phyloP scores from a whole-genome alignment of 768 basidiomycete genomes.

The Candolleomyces eurysporus region DNA sequence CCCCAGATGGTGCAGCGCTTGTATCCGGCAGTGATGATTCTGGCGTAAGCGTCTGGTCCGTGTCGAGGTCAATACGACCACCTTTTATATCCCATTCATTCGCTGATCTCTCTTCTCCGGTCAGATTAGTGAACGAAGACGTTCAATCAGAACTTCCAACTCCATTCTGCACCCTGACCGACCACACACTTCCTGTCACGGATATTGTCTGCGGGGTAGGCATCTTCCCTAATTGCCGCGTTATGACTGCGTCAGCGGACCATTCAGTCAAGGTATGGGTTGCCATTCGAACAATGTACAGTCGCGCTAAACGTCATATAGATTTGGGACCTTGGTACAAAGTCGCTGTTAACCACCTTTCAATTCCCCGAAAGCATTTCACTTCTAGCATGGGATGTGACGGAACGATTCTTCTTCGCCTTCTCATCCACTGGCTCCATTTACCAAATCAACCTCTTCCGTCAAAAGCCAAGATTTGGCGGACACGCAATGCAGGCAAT shows the following conservation, averaged over 20 bases:
- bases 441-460: conserved; percentile 78
- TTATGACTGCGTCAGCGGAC: conserved; percentile 82
- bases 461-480: conserved; percentile 55
- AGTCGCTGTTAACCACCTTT: conserved; percentile 80
- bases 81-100: conserved; percentile 13
- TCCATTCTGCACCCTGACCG: conserved; percentile 78
- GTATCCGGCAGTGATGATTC: conserved; percentile 92
- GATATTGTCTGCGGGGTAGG: conserved; percentile 82
- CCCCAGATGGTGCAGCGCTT: conserved; percentile 74
- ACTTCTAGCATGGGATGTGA: conserved; percentile 72
- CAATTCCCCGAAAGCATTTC: conserved; percentile 78
- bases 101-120: conserved; percentile 13
- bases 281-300: background rate
- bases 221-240: conserved; percentile 69
- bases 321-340: conserved; percentile 81
- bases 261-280: conserved; percentile 82
- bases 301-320: conserved; percentile 20
- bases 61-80: conserved; percentile 67
- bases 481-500: conserved; percentile 60
- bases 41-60: conserved; percentile 83
- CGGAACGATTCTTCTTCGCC: conserved; percentile 88
- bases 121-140: conserved; percentile 74
- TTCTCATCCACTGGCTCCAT: conserved; percentile 73
- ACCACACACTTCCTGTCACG: conserved; percentile 90
- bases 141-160: conserved; percentile 71